These are phyloP conservation scores for Aspergillus clavatus DNA, from an alignment of 2,329 filamentous ascomycete species.

Conservation along the genomic window DNA sequence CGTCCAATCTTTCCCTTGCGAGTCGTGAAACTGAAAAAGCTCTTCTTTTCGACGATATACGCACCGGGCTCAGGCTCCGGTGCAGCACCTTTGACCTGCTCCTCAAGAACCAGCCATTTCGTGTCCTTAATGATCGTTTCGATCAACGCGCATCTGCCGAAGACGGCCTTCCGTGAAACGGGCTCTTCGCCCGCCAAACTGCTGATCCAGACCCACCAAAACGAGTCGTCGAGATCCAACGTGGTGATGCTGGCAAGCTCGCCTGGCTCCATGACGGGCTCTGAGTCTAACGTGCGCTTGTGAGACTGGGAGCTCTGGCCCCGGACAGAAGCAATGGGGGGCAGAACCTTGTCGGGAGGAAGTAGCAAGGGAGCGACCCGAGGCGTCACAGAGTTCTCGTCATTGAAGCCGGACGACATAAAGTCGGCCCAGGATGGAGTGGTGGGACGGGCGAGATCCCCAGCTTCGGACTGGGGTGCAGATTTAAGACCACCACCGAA, in stretches of 20 bases:
- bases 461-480: conserved; percentile 62
- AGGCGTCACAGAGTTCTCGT: conserved; percentile 62
- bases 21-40: conserved; percentile 77
- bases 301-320: conserved; percentile 86
- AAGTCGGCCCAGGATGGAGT: conserved; percentile 99
- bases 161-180: conserved; percentile 77
- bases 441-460: conserved; percentile 71
- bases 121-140: conserved; percentile 79
- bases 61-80: conserved; percentile 77
- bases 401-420: conserved; percentile 84
- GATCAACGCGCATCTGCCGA: conserved; percentile 86
- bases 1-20: conserved; percentile 65
- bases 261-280: conserved; percentile 71
- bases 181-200: conserved; percentile 91
- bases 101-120: conserved; percentile 91
- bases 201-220: conserved; percentile 99
- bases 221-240: conserved; percentile 86
- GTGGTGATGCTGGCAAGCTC: conserved; percentile 88
- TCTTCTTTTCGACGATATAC: conserved; percentile 93
- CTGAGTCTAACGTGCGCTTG: conserved; percentile 63
- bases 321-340: conserved; percentile 67
- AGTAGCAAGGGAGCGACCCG: conserved; percentile 64
- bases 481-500: conserved; percentile 54
- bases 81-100: conserved; percentile 90
- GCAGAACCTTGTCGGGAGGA: conserved; percentile 87